A percentile compares a stretch with the other conserved stretches of the same genome.
These are phyloP conservation scores for Fusarium sp. DNA, from an alignment of 2,329 filamentous ascomycete genomes.

Conservation along the genomic window DNA sequence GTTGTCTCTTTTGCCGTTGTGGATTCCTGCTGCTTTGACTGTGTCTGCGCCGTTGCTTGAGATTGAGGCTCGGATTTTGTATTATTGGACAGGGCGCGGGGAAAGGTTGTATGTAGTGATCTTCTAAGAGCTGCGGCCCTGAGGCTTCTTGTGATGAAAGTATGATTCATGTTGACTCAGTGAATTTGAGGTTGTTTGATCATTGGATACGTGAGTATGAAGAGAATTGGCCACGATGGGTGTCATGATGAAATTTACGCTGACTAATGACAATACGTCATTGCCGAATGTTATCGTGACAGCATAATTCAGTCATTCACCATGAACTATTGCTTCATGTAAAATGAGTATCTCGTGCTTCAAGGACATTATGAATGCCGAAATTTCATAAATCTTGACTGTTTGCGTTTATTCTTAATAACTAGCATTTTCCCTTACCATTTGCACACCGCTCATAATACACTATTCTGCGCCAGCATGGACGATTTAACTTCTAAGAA, in stretches of 20 bases:
- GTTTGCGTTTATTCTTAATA: background rate
- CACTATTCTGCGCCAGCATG: background rate
- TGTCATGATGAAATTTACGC: background rate
- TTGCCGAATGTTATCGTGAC: constrained; percentile 4
- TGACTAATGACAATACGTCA: constrained; percentile 26
- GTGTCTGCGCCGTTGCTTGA: background rate
- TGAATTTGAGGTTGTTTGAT: background rate
- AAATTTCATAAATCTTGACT: background rate
- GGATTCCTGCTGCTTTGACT: background rate
- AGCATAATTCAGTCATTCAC: background rate
- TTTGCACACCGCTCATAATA: background rate
- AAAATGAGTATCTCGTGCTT: no score
- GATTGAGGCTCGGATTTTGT: rapidly evolving
- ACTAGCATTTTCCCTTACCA: no score
- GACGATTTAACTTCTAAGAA: background rate
- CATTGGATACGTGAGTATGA: background rate
- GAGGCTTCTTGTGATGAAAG: rapidly evolving
- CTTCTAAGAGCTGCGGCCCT: rapidly evolving
- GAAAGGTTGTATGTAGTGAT: rapidly evolving
- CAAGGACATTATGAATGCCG: no score
- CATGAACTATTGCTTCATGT: background rate
- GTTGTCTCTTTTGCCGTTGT: background rate
- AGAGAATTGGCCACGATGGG: background rate
- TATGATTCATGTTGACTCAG: constrained; percentile 8
- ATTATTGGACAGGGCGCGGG: rapidly evolving